Evolutionary conservation across 345 rosid genomes (phyloP).

Genomic region (Clausena lansium): DNA sequence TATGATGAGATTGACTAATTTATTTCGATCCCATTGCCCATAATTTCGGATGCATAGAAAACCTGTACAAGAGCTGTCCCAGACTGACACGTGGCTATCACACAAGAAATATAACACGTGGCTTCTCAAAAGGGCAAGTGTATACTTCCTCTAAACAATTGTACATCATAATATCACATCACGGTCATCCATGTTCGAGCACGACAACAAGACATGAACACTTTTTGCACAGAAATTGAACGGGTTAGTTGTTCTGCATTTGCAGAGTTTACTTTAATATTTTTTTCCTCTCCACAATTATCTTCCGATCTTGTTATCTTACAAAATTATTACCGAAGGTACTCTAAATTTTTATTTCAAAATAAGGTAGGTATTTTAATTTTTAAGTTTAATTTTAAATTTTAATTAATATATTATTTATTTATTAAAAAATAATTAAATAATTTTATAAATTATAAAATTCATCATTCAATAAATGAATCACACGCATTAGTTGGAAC

Average conservation of each 20-base stretch:
- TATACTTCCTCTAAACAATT: not conserved
- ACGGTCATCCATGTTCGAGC: not conserved
- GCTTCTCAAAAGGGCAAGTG: not conserved
- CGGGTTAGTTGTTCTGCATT: conserved; percentile 32
- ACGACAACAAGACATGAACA: conserved; percentile 23
- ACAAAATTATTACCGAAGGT: too few relatives aligned
- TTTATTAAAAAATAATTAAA: too few relatives aligned
- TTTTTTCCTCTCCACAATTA: conserved; percentile 23
- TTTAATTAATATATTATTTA: too few relatives aligned
- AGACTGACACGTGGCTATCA: conserved; percentile 2
- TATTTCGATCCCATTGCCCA: not conserved
- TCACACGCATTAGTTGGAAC: too few relatives aligned
- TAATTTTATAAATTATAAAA: too few relatives aligned
- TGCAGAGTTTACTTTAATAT: not conserved
- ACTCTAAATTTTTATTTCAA: too few relatives aligned
- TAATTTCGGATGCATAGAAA: not conserved
- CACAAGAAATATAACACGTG: not conserved
- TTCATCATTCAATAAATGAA: too few relatives aligned
- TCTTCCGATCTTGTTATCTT: too few relatives aligned
- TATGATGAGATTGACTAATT: not conserved
- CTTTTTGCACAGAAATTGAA: conserved; percentile 19
- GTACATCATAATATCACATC: not conserved
- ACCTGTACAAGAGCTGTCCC: not conserved
- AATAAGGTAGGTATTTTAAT: too few relatives aligned
- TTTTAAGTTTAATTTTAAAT: too few relatives aligned